These are phyloP conservation scores for Zasmidium cellare DNA, from an alignment of 2,329 filamentous ascomycete species.

Conservation along the genomic window DNA sequence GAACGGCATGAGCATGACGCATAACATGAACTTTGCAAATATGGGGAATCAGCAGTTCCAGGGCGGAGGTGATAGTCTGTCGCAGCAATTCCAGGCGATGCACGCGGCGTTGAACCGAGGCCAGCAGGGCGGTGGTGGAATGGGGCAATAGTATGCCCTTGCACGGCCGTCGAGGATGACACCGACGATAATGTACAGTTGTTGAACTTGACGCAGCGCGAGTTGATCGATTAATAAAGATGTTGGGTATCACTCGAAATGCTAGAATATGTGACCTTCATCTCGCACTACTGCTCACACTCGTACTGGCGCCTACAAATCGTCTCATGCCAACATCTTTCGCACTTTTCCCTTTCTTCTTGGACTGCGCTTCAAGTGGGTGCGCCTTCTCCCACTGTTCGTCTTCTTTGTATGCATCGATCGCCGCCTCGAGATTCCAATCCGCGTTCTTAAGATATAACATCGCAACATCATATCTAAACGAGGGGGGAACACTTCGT, in stretches of 20 bases:
- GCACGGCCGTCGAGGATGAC: too few relatives aligned
- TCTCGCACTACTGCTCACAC: constrained; percentile 7
- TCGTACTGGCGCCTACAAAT: constrained; percentile 32
- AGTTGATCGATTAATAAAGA: too few relatives aligned
- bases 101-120: constrained; percentile 27
- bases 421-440: constrained; percentile 66
- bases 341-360: constrained; percentile 43
- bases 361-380: constrained; percentile 53
- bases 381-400: constrained; percentile 74
- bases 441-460: constrained; percentile 71
- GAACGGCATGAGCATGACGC: constrained; percentile 23
- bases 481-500: constrained; percentile 38
- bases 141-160: neutral
- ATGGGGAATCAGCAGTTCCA: constrained; percentile 21
- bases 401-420: constrained; percentile 66
- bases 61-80: constrained; percentile 21
- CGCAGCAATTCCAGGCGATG: constrained; percentile 33
- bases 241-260: too few relatives aligned
- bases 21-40: constrained; percentile 21
- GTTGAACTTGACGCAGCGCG: too few relatives aligned
- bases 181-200: too few relatives aligned
- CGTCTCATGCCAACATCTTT: constrained; percentile 36
- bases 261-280: too few relatives aligned
- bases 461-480: constrained; percentile 67
- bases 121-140: constrained; percentile 11